These are phyloP conservation scores for Zhuliangozyma parablackwelliae DNA, from an alignment of 1,139 yeast genomes.

Conservation along the genomic window DNA sequence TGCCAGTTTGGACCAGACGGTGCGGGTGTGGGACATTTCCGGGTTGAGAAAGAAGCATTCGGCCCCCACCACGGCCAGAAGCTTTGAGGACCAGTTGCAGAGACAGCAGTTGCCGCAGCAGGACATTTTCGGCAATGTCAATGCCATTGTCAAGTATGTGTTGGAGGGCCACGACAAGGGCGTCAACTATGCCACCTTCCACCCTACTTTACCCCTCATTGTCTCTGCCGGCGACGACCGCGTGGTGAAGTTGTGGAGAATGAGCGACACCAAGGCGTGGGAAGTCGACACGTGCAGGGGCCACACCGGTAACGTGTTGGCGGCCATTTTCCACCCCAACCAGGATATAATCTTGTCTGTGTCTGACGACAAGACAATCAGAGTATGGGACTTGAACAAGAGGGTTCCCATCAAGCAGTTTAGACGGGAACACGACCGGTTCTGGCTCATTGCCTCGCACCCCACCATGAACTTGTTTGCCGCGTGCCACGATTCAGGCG, in stretches of 20 bases:
- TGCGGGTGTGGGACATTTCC: conserved; percentile 96
- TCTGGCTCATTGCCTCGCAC: conserved; percentile 90
- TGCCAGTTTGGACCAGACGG: conserved; percentile 97
- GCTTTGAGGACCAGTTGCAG: conserved; percentile 77
- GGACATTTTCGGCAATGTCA: conserved; percentile 90
- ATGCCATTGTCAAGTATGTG: conserved; percentile 92
- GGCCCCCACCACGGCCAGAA: conserved; percentile 60
- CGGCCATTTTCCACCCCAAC: conserved; percentile 89
- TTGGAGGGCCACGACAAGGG: conserved; percentile 98
- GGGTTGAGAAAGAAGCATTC: conserved; percentile 95
- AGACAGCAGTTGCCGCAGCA: conserved; percentile 75
- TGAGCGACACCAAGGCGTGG: conserved; percentile 98
- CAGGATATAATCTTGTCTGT: conserved; percentile 91
- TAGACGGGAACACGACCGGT: conserved; percentile 89
- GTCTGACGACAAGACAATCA: conserved; percentile 93
- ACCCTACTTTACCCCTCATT: conserved; percentile 91
- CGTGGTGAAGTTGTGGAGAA: conserved; percentile 92
- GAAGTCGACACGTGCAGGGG: conserved; percentile 98
- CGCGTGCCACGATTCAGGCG: conserved; percentile 95
- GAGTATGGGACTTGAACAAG: conserved; percentile 96
- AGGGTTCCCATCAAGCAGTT: conserved; percentile 92
- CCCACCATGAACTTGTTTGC: conserved; percentile 91
- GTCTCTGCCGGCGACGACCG: conserved; percentile 97
- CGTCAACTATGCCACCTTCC: conserved; percentile 98
- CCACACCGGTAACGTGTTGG: conserved; percentile 87